These are phyloP conservation scores for Pistacia integerrima DNA, from an alignment of 345 rosid genomes.

Conservation along the genomic window DNA sequence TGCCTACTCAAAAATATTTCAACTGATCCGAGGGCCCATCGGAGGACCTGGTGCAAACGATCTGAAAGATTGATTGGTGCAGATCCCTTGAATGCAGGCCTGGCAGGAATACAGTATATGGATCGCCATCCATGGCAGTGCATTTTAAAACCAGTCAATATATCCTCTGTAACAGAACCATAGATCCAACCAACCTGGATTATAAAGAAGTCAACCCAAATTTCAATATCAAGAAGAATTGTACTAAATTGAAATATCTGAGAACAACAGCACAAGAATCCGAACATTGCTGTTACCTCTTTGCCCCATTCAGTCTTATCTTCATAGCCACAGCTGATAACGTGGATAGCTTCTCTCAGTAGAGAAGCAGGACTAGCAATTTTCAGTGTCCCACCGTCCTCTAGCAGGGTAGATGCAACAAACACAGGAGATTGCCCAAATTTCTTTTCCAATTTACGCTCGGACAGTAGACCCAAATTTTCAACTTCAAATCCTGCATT, in stretches of 20 bases:
- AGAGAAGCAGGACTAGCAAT: constrained; percentile 57
- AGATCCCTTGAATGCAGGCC: constrained; percentile 66
- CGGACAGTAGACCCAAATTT: constrained; percentile 16
- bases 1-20: constrained; percentile 74
- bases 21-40: constrained; percentile 68
- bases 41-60: constrained; percentile 64
- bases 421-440: constrained; percentile 74
- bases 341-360: constrained; percentile 78
- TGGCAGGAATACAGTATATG: constrained; percentile 59
- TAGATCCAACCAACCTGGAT: constrained; percentile 68
- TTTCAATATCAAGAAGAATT: neutral
- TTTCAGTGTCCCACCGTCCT: constrained; percentile 55
- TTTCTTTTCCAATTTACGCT: constrained; percentile 60
- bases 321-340: constrained; percentile 71
- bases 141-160: constrained; percentile 76
- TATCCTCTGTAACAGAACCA: constrained; percentile 68
- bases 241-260: neutral
- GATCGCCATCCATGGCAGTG: constrained; percentile 86
- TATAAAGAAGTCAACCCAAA: neutral
- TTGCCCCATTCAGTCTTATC: constrained; percentile 82
- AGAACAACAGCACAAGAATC: neutral
- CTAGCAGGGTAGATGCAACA: constrained; percentile 53
- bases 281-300: constrained; percentile 45
- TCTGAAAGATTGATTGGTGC: constrained; percentile 66
- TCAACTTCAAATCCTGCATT: constrained; percentile 35